A percentile compares a stretch with the other conserved stretches of the same genome.
These are phyloP conservation scores for Fusarium caatingaense DNA, from an alignment of 2,329 filamentous ascomycete species.

Conservation along the genomic window DNA sequence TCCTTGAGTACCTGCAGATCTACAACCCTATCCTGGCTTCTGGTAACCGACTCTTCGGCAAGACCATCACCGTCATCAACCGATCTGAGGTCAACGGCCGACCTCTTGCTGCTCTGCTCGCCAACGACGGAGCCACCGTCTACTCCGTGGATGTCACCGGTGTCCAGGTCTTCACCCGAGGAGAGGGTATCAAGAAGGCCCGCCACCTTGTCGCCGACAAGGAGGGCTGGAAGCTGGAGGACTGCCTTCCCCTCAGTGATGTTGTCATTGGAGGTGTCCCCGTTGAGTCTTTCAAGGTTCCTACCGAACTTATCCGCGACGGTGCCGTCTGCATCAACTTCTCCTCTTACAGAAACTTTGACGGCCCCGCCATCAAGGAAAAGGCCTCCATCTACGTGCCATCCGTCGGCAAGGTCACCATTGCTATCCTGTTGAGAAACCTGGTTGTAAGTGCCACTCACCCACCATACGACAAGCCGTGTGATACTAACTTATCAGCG, in stretches of 20 bases:
- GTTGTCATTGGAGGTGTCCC: constrained; percentile 96
- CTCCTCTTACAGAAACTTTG: constrained; percentile 94
- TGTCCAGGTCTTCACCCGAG: constrained; percentile 91
- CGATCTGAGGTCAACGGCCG: constrained; percentile 94
- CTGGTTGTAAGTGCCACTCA: constrained; percentile 73
- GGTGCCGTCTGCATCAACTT: constrained; percentile 99
- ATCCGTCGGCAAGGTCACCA: constrained; percentile 97
- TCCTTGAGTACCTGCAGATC: constrained; percentile 92
- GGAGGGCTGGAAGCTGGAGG: constrained; percentile 80
- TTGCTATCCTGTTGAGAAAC: constrained; percentile 89
- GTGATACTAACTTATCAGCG: constrained; percentile 55
- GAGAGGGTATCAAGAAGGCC: constrained; percentile 84
- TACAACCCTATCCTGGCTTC: constrained; percentile 96
- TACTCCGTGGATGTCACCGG: constrained; percentile 95
- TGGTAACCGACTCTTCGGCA: constrained; percentile 91
- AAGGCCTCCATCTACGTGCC: constrained; percentile 97
- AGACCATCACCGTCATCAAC: constrained; percentile 96
- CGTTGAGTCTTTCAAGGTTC: constrained; percentile 88
- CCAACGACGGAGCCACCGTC: constrained; percentile 94
- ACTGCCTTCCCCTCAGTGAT: constrained; percentile 88
- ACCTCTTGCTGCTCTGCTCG: constrained; percentile 89
- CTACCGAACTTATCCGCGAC: constrained; percentile 82
- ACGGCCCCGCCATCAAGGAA: constrained; percentile 85
- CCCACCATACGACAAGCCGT: not conserved
- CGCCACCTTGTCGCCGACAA: constrained; percentile 90